Evolutionary conservation across 2,329 filamentous ascomycete species (phyloP).

Genomic region (Botrytis deweyae): DNA sequence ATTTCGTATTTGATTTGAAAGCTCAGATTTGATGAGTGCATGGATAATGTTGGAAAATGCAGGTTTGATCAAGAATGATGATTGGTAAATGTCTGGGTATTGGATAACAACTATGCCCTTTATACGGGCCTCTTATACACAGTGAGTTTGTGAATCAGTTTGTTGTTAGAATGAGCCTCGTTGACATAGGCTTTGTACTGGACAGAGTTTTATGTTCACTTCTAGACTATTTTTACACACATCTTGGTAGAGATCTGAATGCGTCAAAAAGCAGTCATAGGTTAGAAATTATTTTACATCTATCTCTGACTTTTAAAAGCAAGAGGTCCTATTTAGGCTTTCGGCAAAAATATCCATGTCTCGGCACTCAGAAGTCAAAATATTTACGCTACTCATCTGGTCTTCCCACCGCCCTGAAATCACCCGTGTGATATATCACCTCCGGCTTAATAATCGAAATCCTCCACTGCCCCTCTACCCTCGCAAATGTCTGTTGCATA

Average conservation of each 20-base stretch:
- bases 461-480: conserved; percentile 26
- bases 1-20: neutral
- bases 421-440: conserved; percentile 29
- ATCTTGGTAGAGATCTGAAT: neutral
- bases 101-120: no score
- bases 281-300: no score
- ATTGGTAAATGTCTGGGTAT: neutral
- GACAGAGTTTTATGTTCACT: neutral
- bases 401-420: conserved; percentile 27
- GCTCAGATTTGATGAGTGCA: neutral
- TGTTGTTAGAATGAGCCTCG: neutral
- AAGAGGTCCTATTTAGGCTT: neutral
- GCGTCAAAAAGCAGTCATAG: no score
- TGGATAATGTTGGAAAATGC: neutral
- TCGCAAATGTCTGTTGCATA: conserved; percentile 29
- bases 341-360: neutral
- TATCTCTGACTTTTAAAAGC: no score
- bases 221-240: neutral
- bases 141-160: neutral
- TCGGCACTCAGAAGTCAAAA: neutral
- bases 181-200: rapidly evolving
- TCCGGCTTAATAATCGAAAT: conserved; percentile 27
- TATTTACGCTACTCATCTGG: conserved; percentile 17
- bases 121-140: neutral
- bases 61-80: neutral